Evolutionary conservation across 2,329 filamentous ascomycete species (phyloP), one percentile per base, ranked within the genome.

Genomic region (Metarhizium humberi): DNA sequence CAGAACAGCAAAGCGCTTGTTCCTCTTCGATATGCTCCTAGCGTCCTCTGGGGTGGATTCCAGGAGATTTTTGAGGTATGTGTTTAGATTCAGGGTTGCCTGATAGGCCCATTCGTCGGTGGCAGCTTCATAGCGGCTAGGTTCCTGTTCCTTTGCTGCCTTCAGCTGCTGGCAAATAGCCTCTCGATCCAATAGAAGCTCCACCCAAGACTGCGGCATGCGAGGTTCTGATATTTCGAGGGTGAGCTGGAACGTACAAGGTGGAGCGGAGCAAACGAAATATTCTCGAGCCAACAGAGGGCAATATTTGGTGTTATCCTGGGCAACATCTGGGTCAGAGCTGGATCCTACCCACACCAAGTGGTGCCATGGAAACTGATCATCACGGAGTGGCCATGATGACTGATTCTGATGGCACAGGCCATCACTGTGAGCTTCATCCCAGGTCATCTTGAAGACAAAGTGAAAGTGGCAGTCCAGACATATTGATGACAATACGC

Each of bases 1-100:
- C 6, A 80, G 70, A 2, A 81, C 75, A 30, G 69, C 68, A 54
- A 82, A 83, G 14, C 76, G 74, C 63, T 82, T 82, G 60, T 84
- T 84, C 1, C 79, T 69, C 53, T 77, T 78, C 2, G 79, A 78
- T 40, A 84, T 81, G 51, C 69, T 77, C 48, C 76, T 68, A 0
- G 64, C 64, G 8, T 70, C 68, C 40, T 69, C 67, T 1, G 66
- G 66, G 2, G 66, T 64, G 1, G 66, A 65, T 29, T 74, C 70
- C 3, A 78, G 68, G 6, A 78, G 68, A 56, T 83, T 78, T 36
- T 72, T 74, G 3, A 82, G 65, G 51, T 82, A 83, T 6, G 73
- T 75, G 55, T 76, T 74, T 3, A 83, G 65, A 11, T 78, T 79
- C 6, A 62, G 53, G 3, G 77, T 69, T 0, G 75, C 70, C n/a